Conservation (phyloP, 768 basidiomycete genomes). For the Hemileccinum impolitum region DNA sequence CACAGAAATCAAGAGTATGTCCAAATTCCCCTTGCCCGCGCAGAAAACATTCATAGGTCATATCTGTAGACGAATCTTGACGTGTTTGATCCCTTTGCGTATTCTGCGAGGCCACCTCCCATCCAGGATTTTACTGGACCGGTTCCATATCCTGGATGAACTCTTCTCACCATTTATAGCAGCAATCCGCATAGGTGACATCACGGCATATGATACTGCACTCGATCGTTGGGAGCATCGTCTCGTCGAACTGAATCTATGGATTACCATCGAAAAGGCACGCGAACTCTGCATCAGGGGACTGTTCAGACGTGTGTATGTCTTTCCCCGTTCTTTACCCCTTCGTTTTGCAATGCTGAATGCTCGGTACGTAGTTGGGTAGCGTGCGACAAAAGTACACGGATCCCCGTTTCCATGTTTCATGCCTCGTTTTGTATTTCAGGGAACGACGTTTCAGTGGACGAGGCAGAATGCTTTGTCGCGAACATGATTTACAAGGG, state of each 20-base stretch:
- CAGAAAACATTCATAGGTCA: background rate
- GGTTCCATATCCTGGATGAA: conserved; percentile 68
- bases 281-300: conserved; percentile 84
- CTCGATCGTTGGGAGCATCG: conserved; percentile 67
- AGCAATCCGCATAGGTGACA: conserved; percentile 75
- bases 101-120: conserved; percentile 88
- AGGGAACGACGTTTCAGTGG: conserved; percentile 63
- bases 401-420: conserved; percentile 82
- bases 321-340: conserved; percentile 10
- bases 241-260: conserved; percentile 83
- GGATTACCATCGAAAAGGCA: conserved; percentile 83
- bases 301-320: conserved; percentile 75
- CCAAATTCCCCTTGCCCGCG: background rate
- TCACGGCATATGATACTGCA: conserved; percentile 76
- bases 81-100: conserved; percentile 86
- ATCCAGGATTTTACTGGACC: conserved; percentile 60
- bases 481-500: conserved; percentile 96
- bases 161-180: conserved; percentile 78
- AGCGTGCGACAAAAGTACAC: conserved; percentile 62
- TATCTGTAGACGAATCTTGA: conserved; percentile 72
- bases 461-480: conserved; percentile 90
- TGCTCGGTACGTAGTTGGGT: conserved; percentile 61
- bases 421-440: conserved; percentile 70
- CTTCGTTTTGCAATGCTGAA: background rate
- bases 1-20: conserved; percentile 81